Base-by-base conservation (phyloP, 441 rosid genomes). In the Erodium texanum region DNA sequence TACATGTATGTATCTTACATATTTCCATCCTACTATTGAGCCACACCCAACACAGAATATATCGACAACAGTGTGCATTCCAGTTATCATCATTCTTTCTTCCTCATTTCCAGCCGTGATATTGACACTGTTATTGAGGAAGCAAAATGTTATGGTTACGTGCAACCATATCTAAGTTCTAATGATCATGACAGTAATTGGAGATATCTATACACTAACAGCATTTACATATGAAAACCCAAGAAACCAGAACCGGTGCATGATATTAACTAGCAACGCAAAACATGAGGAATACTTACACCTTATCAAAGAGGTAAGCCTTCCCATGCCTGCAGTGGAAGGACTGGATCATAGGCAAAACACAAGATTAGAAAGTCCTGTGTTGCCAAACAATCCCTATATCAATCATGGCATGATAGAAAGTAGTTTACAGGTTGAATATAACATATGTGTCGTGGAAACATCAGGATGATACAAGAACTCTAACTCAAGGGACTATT, bases 1-100 rank as follows among this genome's bases (percentile, higher is more conserved):
- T 50, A 50, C 16, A 50, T 50, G 58, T 5, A 6, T 4, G 20
- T 34, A 68, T 71, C 83, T 81, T 85, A 91, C 97, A 64, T 89
- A 89, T 89, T 89, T 89, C 97, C 93, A 91, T 45, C 97, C 97
- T 36, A 87, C 87, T 66, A 89, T 81, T 20, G 96, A 87, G 79
- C 96, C 96, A 77, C 97, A 89, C 18, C 74, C 74, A 58, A 89
- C 90, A 64, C 97, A 92, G 78, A 80, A 92, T 76, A 92, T 87
- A 79, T 89, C 96, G 66, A 80, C 90, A 16, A 89, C 94, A 20
- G 83, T 78, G 76, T 92, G 96, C 87, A 84, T 58, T 80, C 96
- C 96, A 36, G 97, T 92, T 70, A 81, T 78, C 97, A 92, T 89
- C 81, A 81, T 45, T 15, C 94, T 87, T 61, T 86, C 85, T 76